phyloP scores from a whole-genome alignment of 768 basidiomycete species.

The Auriscalpium orientale region DNA sequence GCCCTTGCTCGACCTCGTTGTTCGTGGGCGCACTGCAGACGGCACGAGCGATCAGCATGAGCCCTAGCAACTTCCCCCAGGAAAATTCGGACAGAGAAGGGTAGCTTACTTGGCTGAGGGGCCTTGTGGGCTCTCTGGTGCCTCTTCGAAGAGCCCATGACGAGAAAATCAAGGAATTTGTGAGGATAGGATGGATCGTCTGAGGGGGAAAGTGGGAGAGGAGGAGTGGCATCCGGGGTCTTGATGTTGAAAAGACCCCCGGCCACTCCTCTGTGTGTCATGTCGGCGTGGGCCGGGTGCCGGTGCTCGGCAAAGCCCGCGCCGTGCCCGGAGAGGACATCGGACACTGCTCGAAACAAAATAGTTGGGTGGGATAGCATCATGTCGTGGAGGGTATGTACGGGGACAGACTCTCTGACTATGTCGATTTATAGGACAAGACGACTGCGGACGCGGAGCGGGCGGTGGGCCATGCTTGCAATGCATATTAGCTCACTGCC shows the following conservation, averaged over 20 bases:
- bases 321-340: no score
- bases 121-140: constrained; percentile 30
- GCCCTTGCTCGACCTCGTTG: constrained; percentile 50
- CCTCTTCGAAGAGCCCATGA: constrained; percentile 37
- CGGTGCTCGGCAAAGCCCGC: no score
- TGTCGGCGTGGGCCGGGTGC: no score
- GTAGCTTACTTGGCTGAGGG: constrained; percentile 30
- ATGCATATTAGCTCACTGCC: no score
- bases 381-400: no score
- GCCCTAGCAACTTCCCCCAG: no score
- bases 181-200: neutral
- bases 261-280: neutral
- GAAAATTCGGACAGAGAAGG: constrained; percentile 4
- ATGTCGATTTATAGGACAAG: no score
- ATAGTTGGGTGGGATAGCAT: no score
- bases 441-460: no score
- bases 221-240: neutral
- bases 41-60: neutral
- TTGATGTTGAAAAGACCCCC: neutral
- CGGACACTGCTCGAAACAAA: no score
- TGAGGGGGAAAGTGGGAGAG: neutral
- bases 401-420: no score
- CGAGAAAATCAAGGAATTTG: constrained; percentile 21
- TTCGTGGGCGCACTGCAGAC: constrained; percentile 44
- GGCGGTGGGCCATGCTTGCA: no score